phyloP scores from a whole-genome alignment of 2,329 filamentous ascomycete species.

The Talaromyces albobiverticillius region DNA sequence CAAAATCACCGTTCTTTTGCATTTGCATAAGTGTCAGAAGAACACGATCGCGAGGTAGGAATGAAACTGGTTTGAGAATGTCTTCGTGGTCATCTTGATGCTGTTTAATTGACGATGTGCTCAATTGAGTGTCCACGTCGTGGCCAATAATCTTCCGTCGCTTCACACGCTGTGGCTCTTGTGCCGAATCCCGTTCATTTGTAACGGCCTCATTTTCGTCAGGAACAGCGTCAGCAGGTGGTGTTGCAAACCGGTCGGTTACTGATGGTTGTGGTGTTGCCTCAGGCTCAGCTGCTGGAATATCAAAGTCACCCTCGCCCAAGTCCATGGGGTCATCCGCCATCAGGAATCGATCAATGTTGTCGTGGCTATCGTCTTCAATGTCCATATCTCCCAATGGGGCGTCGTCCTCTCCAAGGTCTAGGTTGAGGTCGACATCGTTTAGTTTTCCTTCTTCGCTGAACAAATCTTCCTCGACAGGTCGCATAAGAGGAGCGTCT shows the following conservation, averaged over 20 bases:
- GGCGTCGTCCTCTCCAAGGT: slow-evolving; percentile 47
- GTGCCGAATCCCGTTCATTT: slow-evolving; percentile 49
- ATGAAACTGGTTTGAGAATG: slow-evolving; percentile 78
- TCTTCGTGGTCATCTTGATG: slow-evolving; percentile 82
- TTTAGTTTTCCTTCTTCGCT: slow-evolving; percentile 64
- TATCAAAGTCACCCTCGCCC: slow-evolving; percentile 54
- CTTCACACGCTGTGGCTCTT: slow-evolving; percentile 70
- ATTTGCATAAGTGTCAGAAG: slow-evolving; percentile 85
- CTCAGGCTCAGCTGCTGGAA: slow-evolving; percentile 43
- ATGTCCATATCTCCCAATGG: slow-evolving; percentile 40
- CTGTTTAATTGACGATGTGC: slow-evolving; percentile 73
- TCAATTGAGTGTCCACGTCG: slow-evolving; percentile 78
- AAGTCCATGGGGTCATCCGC: slow-evolving; percentile 54
- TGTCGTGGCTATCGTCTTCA: slow-evolving; percentile 43
- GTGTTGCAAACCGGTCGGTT: slow-evolving; percentile 64
- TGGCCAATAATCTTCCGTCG: slow-evolving; percentile 78
- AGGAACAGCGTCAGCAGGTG: slow-evolving; percentile 64
- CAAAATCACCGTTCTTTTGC: slow-evolving; percentile 87
- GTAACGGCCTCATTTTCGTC: slow-evolving; percentile 47
- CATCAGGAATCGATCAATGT: slow-evolving; percentile 57
- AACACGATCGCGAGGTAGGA: slow-evolving; percentile 82
- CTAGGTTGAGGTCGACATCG: slow-evolving; percentile 50
- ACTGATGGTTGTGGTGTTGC: slow-evolving; percentile 62
- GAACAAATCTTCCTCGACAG: slow-evolving; percentile 54
- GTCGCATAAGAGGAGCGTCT: slow-evolving; percentile 69